Evolutionary conservation across 768 basidiomycete species (phyloP).

Genomic region (Lanmaoa rubissima): DNA sequence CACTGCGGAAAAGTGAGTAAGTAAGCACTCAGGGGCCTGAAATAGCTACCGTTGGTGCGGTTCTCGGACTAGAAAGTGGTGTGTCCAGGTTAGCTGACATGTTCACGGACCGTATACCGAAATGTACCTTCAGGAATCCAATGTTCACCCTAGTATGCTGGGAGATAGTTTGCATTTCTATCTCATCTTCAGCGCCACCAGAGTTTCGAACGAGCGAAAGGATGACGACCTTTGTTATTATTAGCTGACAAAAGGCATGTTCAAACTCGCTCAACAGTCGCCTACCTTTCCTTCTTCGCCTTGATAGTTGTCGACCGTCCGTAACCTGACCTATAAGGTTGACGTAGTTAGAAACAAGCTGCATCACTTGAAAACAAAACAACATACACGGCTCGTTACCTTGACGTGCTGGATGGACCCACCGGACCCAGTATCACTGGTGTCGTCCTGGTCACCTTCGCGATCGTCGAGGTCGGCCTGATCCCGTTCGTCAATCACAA

Average conservation of each 20-base stretch:
- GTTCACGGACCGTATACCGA: neutral
- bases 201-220: slow-evolving; percentile 73
- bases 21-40: neutral
- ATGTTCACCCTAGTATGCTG: slow-evolving; percentile 40
- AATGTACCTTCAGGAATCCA: slow-evolving; percentile 68
- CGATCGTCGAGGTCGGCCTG: slow-evolving; percentile 55
- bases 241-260: neutral
- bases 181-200: slow-evolving; percentile 44
- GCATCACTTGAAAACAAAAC: neutral
- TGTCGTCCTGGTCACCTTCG: slow-evolving; percentile 42
- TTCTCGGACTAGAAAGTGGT: slow-evolving; percentile 46
- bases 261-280: neutral
- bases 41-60: slow-evolving; percentile 48
- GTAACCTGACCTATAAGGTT: slow-evolving; percentile 52
- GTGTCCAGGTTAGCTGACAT: neutral
- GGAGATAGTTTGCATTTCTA: slow-evolving; percentile 14
- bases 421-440: slow-evolving; percentile 16
- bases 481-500: slow-evolving; percentile 70
- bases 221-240: slow-evolving; percentile 54
- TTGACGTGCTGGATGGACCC: slow-evolving; percentile 43
- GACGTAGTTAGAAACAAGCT: neutral
- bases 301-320: slow-evolving; percentile 79
- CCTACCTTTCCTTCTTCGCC: slow-evolving; percentile 64
- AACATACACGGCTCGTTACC: slow-evolving; percentile 51
- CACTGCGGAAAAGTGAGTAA: slow-evolving; percentile 37